A percentile compares a stretch with the other conserved stretches of the same genome.
Evolutionary conservation across 2,329 filamentous ascomycete genomes (phyloP).

Genomic region (Plenodomus tracheiphilus): DNA sequence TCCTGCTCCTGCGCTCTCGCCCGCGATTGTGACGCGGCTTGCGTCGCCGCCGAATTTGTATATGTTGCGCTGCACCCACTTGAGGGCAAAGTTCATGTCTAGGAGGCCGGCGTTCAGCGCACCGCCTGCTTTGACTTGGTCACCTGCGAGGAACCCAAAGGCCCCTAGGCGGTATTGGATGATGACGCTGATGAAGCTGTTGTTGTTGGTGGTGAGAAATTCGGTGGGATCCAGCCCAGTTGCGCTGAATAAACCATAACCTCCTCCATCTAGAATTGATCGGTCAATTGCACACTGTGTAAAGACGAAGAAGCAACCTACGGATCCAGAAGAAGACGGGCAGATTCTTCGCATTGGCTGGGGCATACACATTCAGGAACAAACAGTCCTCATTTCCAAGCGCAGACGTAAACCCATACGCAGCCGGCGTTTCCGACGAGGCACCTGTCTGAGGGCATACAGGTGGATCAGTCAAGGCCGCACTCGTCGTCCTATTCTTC

Average conservation of each 20-base stretch:
- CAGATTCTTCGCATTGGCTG: conserved; percentile 49
- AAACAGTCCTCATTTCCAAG: conserved; percentile 47
- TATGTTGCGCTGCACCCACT: conserved; percentile 67
- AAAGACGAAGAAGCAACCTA: conserved; percentile 20
- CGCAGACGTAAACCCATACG: conserved; percentile 36
- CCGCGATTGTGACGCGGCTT: conserved; percentile 62
- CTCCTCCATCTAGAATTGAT: conserved; percentile 42
- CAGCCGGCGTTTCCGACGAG: conserved; percentile 27
- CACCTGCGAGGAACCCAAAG: conserved; percentile 65
- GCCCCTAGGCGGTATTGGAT: conserved; percentile 67
- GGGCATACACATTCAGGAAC: conserved; percentile 47
- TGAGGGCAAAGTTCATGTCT: conserved; percentile 63
- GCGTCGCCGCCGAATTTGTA: conserved; percentile 57
- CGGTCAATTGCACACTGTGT: conserved; percentile 41
- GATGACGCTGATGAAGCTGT: conserved; percentile 59
- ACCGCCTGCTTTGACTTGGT: conserved; percentile 58
- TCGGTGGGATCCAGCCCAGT: conserved; percentile 35
- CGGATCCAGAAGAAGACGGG: conserved; percentile 61
- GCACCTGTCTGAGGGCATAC: conserved; percentile 39
- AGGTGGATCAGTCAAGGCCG: conserved; percentile 49
- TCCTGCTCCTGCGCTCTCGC: conserved; percentile 64
- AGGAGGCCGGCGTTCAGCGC: conserved; percentile 66
- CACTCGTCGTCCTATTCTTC: conserved; percentile 46
- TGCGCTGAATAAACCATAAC: conserved; percentile 41
- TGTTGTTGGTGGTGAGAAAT: conserved; percentile 48